A percentile compares a stretch with the other conserved stretches of the same genome.
Conservation (phyloP, 768 basidiomycete species). For the Kwoniella dejecticola region DNA sequence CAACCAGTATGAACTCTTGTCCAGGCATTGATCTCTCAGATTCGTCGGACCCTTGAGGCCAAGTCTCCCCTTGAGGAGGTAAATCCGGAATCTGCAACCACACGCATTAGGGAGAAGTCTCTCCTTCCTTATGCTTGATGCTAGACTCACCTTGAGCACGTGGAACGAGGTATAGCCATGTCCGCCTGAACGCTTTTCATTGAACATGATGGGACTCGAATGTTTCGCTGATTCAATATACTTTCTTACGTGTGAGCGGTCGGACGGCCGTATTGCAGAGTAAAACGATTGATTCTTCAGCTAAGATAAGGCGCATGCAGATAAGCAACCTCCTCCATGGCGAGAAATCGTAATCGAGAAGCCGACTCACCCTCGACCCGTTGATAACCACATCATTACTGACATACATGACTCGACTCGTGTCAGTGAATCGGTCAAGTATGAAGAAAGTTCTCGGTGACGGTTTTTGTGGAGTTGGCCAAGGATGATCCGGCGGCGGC, state of each 20-base stretch:
- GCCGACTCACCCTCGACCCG: conserved; percentile 24
- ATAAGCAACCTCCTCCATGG: neutral
- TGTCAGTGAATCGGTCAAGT: conserved; percentile 49
- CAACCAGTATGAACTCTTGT: conserved; percentile 45
- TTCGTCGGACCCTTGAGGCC: conserved; percentile 45
- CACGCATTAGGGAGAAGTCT: neutral
- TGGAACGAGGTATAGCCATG: conserved; percentile 39
- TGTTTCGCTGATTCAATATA: conserved; percentile 42
- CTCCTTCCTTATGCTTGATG: too few relatives aligned
- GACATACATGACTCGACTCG: conserved; percentile 35
- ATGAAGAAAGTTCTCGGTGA: conserved; percentile 40
- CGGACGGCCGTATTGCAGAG: conserved; percentile 38
- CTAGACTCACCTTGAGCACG: conserved; percentile 36
- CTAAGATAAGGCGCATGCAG: conserved; percentile 8
- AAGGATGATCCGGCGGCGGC: conserved; percentile 14
- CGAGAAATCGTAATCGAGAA: neutral
- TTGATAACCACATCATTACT: conserved; percentile 44
- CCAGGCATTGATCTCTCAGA: conserved; percentile 43
- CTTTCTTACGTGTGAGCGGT: conserved; percentile 32
- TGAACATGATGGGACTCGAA: conserved; percentile 32
- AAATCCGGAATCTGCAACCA: conserved; percentile 38
- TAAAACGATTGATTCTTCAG: conserved; percentile 42
- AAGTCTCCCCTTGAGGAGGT: conserved; percentile 32
- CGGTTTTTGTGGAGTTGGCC: conserved; percentile 21
- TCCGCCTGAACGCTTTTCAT: conserved; percentile 28